phyloP scores from a whole-genome alignment of 768 basidiomycete species.

The Termitomyces sp. region DNA sequence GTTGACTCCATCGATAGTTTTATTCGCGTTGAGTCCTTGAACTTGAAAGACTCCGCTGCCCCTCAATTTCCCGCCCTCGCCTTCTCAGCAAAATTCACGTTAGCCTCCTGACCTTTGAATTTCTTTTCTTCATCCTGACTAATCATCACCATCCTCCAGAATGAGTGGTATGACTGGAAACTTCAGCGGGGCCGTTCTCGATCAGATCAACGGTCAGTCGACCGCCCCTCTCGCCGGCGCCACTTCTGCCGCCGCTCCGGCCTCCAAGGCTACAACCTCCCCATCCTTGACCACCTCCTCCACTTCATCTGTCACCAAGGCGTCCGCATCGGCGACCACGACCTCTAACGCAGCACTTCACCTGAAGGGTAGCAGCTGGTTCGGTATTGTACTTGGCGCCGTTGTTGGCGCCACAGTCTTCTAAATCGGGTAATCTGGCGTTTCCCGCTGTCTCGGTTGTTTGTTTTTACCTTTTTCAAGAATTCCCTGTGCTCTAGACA shows the following conservation, averaged over 20 bases:
- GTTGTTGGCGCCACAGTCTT: constrained; percentile 31
- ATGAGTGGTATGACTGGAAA: constrained; percentile 65
- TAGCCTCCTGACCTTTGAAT: constrained; percentile 17
- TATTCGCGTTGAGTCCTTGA: constrained; percentile 65
- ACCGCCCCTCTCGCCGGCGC: constrained; percentile 48
- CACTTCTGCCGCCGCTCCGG: constrained; percentile 20
- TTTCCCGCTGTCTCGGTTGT: background rate
- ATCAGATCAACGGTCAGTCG: constrained; percentile 57
- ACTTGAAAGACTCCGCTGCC: constrained; percentile 42
- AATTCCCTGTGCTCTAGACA: background rate
- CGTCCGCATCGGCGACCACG: constrained; percentile 10
- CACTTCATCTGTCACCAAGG: constrained; percentile 11
- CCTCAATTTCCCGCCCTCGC: constrained; percentile 56
- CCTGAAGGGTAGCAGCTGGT: constrained; percentile 25
- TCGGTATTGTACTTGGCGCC: constrained; percentile 27
- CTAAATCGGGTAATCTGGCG: constrained; percentile 17
- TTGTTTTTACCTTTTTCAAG: background rate
- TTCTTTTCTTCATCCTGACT: background rate
- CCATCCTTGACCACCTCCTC: constrained; percentile 15
- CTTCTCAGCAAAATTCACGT: constrained; percentile 81
- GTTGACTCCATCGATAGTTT: constrained; percentile 42
- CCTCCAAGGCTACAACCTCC: constrained; percentile 17
- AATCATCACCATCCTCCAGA: constrained; percentile 25
- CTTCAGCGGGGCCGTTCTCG: constrained; percentile 51
- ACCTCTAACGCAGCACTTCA: constrained; percentile 20